These are phyloP conservation scores for Zoysia japonica DNA, from an alignment of 176 grass and related monocot genomes.

Conservation along the genomic window DNA sequence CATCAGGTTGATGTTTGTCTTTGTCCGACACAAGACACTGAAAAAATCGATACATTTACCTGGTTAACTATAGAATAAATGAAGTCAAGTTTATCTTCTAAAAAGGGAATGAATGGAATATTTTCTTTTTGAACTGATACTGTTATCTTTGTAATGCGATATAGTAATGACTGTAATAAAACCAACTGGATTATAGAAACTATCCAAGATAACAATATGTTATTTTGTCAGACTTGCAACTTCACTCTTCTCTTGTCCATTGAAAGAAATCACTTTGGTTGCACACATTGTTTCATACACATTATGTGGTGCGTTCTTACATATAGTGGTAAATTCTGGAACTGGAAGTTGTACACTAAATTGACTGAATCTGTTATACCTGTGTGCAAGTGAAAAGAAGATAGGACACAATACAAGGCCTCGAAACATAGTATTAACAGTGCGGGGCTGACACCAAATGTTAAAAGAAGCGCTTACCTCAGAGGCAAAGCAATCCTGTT, in stretches of 20 bases:
- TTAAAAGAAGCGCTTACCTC: slow-evolving; percentile 45
- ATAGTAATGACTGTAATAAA: slow-evolving; percentile 15
- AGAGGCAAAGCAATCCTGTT: slow-evolving; percentile 70
- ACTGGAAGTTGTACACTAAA: not conserved
- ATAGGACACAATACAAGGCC: too few species aligned
- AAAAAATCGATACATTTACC: slow-evolving; percentile 31
- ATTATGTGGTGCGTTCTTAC: too few species aligned
- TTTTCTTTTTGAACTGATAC: not conserved
- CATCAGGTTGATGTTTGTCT: slow-evolving; percentile 71
- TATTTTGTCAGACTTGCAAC: not conserved
- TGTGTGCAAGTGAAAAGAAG: too few species aligned
- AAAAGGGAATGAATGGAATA: not conserved
- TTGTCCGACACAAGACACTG: slow-evolving; percentile 87
- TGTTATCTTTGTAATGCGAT: slow-evolving; percentile 18
- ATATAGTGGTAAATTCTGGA: too few species aligned
- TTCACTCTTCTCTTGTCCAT: not conserved
- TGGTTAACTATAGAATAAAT: not conserved
- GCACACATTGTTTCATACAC: too few species aligned
- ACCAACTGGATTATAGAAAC: not conserved
- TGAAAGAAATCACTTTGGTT: too few species aligned
- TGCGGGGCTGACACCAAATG: not conserved
- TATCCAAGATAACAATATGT: not conserved
- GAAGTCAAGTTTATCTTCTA: not conserved
- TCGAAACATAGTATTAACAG: too few species aligned
- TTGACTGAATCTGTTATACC: too few species aligned